phyloP scores from a whole-genome alignment of 805 yeast genomes.

The Sugiyamaella mastotermitis region DNA sequence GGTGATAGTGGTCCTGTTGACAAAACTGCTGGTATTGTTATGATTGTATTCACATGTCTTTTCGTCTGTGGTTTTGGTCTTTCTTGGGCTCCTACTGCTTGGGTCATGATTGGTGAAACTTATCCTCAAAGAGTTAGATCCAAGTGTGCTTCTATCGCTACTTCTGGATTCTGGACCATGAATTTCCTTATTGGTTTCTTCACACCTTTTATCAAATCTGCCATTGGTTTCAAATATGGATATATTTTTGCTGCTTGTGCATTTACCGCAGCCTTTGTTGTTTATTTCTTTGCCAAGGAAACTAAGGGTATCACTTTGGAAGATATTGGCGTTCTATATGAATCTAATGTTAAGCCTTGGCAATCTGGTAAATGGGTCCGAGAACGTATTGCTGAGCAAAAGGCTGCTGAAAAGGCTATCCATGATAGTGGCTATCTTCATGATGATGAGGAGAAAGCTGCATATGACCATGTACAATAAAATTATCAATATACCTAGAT shows the following conservation, averaged over 20 bases:
- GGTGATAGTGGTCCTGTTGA: conserved; percentile 24
- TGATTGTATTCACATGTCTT: conserved; percentile 50
- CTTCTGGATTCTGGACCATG: conserved; percentile 36
- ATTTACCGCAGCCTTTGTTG: conserved; percentile 53
- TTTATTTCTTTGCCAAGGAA: conserved; percentile 66
- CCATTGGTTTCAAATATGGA: conserved; percentile 62
- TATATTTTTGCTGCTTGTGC: conserved; percentile 57
- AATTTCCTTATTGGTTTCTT: conserved; percentile 58
- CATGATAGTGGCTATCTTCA: too few relatives aligned
- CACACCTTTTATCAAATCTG: conserved; percentile 60
- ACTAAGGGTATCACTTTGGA: conserved; percentile 78
- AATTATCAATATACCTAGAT: too few relatives aligned
- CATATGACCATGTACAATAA: too few relatives aligned
- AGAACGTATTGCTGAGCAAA: too few relatives aligned
- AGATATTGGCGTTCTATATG: conserved; percentile 65
- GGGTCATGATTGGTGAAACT: conserved; percentile 63
- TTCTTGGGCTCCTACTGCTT: conserved; percentile 59
- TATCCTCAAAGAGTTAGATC: conserved; percentile 55
- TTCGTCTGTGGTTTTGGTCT: conserved; percentile 45
- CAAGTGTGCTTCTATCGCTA: conserved; percentile 53
- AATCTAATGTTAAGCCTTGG: conserved; percentile 40
- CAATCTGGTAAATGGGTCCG: conserved; percentile 15
- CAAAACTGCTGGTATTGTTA: conserved; percentile 41
- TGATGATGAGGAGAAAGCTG: too few relatives aligned
- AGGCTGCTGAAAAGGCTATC: too few relatives aligned